These are phyloP conservation scores for Metschnikowia anglica DNA, from an alignment of 805 yeast species.

Conservation along the genomic window DNA sequence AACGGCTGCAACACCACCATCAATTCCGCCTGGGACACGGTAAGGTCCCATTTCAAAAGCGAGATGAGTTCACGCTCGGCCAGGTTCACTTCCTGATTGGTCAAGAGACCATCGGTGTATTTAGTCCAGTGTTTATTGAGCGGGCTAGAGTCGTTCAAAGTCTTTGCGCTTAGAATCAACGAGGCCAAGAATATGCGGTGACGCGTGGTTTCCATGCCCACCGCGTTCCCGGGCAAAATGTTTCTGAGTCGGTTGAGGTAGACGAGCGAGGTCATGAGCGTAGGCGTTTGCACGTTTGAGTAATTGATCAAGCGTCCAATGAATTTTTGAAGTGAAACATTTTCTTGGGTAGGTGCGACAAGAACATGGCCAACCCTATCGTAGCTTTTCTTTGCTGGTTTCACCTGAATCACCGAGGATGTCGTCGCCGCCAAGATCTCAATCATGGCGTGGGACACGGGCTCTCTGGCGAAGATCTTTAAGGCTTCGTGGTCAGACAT, in stretches of 20 bases:
- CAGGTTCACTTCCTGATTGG: slow-evolving; percentile 78
- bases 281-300: slow-evolving; percentile 92
- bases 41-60: slow-evolving; percentile 82
- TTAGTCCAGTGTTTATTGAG: slow-evolving; percentile 94
- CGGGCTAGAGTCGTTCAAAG: slow-evolving; percentile 90
- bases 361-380: slow-evolving; percentile 17
- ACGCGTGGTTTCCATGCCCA: slow-evolving; percentile 89
- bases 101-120: slow-evolving; percentile 83
- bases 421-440: slow-evolving; percentile 58
- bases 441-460: slow-evolving; percentile 59
- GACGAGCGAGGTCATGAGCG: slow-evolving; percentile 88
- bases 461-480: slow-evolving; percentile 51
- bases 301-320: slow-evolving; percentile 70
- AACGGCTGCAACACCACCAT: slow-evolving; percentile 70
- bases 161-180: slow-evolving; percentile 87
- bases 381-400: slow-evolving; percentile 21
- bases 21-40: slow-evolving; percentile 69
- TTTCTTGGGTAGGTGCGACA: slow-evolving; percentile 26
- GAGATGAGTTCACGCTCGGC: slow-evolving; percentile 86
- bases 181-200: slow-evolving; percentile 92
- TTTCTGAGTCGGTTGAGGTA: slow-evolving; percentile 76
- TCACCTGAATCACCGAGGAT: slow-evolving; percentile 52
- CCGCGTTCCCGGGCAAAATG: slow-evolving; percentile 80
- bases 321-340: slow-evolving; percentile 50
- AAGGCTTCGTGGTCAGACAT: slow-evolving; percentile 47